phyloP scores from a whole-genome alignment of 2,329 filamentous ascomycete species.

The Fusarium sp. region DNA sequence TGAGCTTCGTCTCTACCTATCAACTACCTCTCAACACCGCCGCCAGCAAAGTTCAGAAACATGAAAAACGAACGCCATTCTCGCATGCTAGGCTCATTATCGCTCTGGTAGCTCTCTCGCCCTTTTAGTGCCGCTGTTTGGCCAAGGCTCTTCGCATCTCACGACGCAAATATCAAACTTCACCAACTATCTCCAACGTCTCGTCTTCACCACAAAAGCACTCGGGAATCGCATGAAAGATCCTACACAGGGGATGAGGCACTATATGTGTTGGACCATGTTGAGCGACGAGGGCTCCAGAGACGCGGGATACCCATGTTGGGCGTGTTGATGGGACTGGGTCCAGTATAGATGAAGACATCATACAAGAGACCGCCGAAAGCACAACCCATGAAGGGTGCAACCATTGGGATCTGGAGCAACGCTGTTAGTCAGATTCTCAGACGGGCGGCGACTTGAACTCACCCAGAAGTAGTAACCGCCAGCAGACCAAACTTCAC shows the following conservation, averaged over 20 bases:
- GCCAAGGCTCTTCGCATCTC: not conserved
- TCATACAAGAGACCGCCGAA: conserved; percentile 78
- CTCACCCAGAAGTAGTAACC: conserved; percentile 80
- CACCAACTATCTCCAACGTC: not conserved
- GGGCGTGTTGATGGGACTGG: conserved; percentile 78
- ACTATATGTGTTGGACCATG: conserved; percentile 56
- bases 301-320: conserved; percentile 73
- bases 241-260: conserved; percentile 43
- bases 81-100: not conserved
- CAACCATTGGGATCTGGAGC: conserved; percentile 75
- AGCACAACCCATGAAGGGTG: conserved; percentile 74
- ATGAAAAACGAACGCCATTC: not conserved
- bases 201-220: conserved; percentile 1
- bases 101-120: not conserved
- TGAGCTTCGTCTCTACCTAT: conserved; percentile 30
- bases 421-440: conserved; percentile 10
- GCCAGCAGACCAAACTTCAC: conserved; percentile 75
- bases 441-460: not conserved
- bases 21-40: not conserved
- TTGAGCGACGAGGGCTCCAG: conserved; percentile 51
- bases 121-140: not conserved
- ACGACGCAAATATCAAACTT: not conserved
- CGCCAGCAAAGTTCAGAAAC: not conserved
- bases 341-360: conserved; percentile 75
- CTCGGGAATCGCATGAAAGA: fast-evolving